Evolutionary conservation across 2,329 filamentous ascomycete genomes (phyloP), one percentile per base, ranked within the genome.

Genomic region (Colletotrichum lindemuthianum): DNA sequence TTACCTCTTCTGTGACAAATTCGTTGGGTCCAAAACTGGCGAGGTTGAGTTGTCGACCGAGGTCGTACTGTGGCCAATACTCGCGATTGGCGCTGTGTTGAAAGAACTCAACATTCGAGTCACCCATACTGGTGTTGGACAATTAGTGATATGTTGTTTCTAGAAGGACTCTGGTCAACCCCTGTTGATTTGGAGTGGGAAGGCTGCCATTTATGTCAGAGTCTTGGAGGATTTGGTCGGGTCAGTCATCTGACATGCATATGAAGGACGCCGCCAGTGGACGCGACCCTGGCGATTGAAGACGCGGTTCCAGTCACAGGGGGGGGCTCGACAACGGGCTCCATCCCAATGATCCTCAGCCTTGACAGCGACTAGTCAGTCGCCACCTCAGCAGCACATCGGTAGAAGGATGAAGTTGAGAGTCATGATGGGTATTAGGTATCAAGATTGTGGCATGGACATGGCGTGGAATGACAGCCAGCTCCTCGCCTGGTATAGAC

Each of bases 391-490:
- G 24, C 24, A 24, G 24, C 24, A 24, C 24, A 24, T 24, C 24
- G 24, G 24, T 24, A 24, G 24, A 24, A 24, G 24, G 24, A 24
- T 24, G 24, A 24, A 24, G 4, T 24, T 24, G 15, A 16, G 32
- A 47, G 44, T 41, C 40, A 36, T 16, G n/a, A 16, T 61, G 51
- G 40, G 45, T 56, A 48, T 61, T 52, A 61, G 41, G 7, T 61
- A 44, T 65, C 61, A 43, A 56, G 6, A 4, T 49, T 15, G 11
- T 15, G 24, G 41, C 10, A 32, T 2, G 11, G 13, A 41, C 15
- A 13, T n/a, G 10, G n/a, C 24, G 32, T 10, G 4, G 16, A 7
- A 32, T 15, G 9, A 13, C 13, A 10, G 8, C 44, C 37, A n/a
- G 13, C 47, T 37, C 12, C 16, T 48, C 15, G 41, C 47, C 37